Conservation (phyloP, 495 filamentous ascomycete species). For the Clavariopsis aquatica region DNA sequence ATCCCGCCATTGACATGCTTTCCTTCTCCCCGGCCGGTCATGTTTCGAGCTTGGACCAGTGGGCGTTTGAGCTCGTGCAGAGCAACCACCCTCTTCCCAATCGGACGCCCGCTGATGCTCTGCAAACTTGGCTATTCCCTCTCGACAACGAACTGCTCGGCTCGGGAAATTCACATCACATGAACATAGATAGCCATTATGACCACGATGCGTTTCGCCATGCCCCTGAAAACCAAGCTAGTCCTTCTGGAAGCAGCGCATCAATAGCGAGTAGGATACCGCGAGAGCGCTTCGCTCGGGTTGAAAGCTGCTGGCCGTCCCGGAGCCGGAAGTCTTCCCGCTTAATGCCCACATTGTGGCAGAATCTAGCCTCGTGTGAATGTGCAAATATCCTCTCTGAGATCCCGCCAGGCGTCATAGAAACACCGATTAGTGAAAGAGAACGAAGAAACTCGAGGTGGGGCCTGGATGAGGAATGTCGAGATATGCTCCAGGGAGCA, state of each 20-base stretch:
- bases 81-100: constrained; percentile 35
- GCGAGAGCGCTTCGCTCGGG: constrained; percentile 53
- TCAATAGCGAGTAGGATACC: constrained; percentile 47
- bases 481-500: constrained; percentile 48
- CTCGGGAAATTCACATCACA: constrained; percentile 26
- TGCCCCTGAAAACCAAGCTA: constrained; percentile 38
- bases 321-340: constrained; percentile 49
- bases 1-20: constrained; percentile 36
- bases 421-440: constrained; percentile 36
- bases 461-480: constrained; percentile 54
- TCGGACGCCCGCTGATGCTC: constrained; percentile 32
- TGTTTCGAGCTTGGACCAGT: constrained; percentile 35
- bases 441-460: constrained; percentile 48
- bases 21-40: constrained; percentile 33
- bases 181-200: constrained; percentile 31
- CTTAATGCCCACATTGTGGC: constrained; percentile 55
- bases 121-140: constrained; percentile 36
- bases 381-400: constrained; percentile 53
- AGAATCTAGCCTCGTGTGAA: constrained; percentile 48
- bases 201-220: constrained; percentile 39
- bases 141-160: constrained; percentile 24
- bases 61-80: constrained; percentile 36
- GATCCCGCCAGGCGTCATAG: constrained; percentile 33
- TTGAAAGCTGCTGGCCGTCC: constrained; percentile 55
- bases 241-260: constrained; percentile 35